Base-by-base conservation (phyloP, 768 basidiomycete genomes). In the Strobilomyces confusus region DNA sequence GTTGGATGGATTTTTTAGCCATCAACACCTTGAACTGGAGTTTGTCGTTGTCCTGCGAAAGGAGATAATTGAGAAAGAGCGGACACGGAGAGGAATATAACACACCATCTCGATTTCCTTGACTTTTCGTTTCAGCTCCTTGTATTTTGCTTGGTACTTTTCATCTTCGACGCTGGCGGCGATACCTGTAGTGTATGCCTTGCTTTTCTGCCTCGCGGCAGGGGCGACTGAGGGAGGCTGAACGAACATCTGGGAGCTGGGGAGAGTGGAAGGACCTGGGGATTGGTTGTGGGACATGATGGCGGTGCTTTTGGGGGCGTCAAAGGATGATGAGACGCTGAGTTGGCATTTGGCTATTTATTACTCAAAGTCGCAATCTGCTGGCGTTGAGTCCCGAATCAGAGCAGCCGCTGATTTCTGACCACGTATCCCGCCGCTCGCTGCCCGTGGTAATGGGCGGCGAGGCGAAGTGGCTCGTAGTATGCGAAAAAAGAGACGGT, bases 111-210 rank as follows among this genome's bases (percentile, higher is more conserved):
- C 91, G 58, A 92, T 87, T 71, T 92, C 89, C 67, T 84, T 87
- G 53, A 92, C 89, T 73, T 91, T 92, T 72, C 84, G 80, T 70
- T 89, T 92, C 58, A 93, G 76, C 54, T 93, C 90, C 69, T 84
- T 89, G 75, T 92, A 93, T 72, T 92, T 92, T 64, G 82, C 80
- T 55, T 89, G 86, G 68, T 92, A 93, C 71, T 90, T 92, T 65
- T 81, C 81, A 70, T 92, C 90, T 66, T 92, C 89, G 19, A 86
- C 87, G 62, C 87, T 85, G 25, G 86, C 87, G 36, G 86, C 80
- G 57, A 89, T 86, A 56, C 85, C 87, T 20, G 81, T 73, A 19
- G 80, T 58, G 44, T 77, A 75, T 22, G 74, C 56, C 62, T 68
- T 80, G 69, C 61, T 73, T 73, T 75, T 83, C 77, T 74, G 77